Percentiles rank a stretch among this genome's conserved stretches.
Conservation (phyloP, 2,329 filamentous ascomycete genomes). For the Nakataea oryzae region DNA sequence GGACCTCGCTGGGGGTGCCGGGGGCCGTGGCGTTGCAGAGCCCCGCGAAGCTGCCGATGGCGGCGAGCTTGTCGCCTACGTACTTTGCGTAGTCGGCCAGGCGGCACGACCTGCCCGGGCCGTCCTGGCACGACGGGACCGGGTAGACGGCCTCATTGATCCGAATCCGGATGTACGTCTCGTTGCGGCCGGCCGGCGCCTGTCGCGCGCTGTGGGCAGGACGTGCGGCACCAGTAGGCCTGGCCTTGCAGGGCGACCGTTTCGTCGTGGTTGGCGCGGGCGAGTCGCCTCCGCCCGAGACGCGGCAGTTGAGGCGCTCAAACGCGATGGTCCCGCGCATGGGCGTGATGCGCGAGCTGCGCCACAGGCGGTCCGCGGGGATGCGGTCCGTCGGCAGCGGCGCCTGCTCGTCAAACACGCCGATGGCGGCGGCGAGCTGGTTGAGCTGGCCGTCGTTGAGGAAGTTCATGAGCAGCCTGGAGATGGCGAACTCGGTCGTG, state of each 20-base stretch:
- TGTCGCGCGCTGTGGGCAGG: not conserved
- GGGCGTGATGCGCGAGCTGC: conserved; percentile 43
- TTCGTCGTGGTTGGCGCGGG: conserved; percentile 4
- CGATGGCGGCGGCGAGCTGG: conserved; percentile 47
- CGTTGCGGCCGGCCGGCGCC: conserved; percentile 12
- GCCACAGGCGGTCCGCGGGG: conserved; percentile 37
- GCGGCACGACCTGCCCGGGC: conserved; percentile 42
- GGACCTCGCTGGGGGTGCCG: conserved; percentile 26
- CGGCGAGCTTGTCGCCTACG: conserved; percentile 30
- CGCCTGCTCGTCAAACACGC: conserved; percentile 48
- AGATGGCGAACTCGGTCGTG: conserved; percentile 31
- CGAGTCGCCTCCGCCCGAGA: conserved; percentile 4
- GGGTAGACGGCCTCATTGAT: conserved; percentile 56
- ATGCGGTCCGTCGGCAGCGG: conserved; percentile 35
- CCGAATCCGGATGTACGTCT: conserved; percentile 42
- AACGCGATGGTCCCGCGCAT: conserved; percentile 59
- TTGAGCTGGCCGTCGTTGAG: conserved; percentile 57
- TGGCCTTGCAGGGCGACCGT: conserved; percentile 3
- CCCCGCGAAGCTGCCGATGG: conserved; percentile 36
- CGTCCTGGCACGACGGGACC: conserved; percentile 40
- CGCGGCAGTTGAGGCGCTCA: conserved; percentile 46
- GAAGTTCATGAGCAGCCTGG: conserved; percentile 50
- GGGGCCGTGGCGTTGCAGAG: conserved; percentile 34
- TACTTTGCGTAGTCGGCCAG: conserved; percentile 33
- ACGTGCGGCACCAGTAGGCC: conserved; percentile 5